Conservation (phyloP, 2,329 filamentous ascomycete species). For the Akanthomyces muscarius region DNA sequence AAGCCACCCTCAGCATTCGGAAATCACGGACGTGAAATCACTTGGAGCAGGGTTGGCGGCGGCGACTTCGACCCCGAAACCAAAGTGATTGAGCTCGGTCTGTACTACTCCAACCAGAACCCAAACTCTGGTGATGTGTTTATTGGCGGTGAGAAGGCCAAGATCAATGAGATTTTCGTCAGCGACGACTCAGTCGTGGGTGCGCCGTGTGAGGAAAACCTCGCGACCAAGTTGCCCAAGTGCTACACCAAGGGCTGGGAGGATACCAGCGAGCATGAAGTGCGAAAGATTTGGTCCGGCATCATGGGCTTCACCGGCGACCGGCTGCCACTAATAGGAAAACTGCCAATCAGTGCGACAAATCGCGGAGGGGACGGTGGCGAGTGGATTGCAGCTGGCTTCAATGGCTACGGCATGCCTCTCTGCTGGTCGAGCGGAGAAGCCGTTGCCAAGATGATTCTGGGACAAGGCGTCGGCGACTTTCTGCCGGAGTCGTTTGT, state of each 20-base stretch:
- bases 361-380: slow-evolving; percentile 23
- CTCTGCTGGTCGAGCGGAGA: slow-evolving; percentile 46
- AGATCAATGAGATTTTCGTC: slow-evolving; percentile 36
- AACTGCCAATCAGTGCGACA: slow-evolving; percentile 30
- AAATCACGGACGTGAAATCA: slow-evolving; percentile 28
- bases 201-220: slow-evolving; percentile 28
- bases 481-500: slow-evolving; percentile 23
- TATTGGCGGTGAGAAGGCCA: slow-evolving; percentile 46
- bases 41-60: slow-evolving; percentile 45
- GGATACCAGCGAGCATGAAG: slow-evolving; percentile 5
- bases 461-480: slow-evolving; percentile 22
- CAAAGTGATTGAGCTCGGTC: slow-evolving; percentile 31
- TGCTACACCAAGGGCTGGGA: slow-evolving; percentile 33
- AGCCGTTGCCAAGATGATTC: slow-evolving; percentile 30
- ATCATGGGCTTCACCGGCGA: slow-evolving; percentile 44
- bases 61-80: slow-evolving; percentile 44
- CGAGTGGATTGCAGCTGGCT: slow-evolving; percentile 48
- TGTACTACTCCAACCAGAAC: slow-evolving; percentile 27
- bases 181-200: slow-evolving; percentile 41
- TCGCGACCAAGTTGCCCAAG: slow-evolving; percentile 33
- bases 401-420: slow-evolving; percentile 47
- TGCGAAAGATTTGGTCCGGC: slow-evolving; percentile 44
- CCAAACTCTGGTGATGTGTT: slow-evolving; percentile 40
- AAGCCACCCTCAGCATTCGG: slow-evolving; percentile 28
- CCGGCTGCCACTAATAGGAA: slow-evolving; percentile 43